A percentile compares a stretch with the other conserved stretches of the same genome.
phyloP scores from a whole-genome alignment of 352 stramenopile species.

The Pythium monospermum region DNA sequence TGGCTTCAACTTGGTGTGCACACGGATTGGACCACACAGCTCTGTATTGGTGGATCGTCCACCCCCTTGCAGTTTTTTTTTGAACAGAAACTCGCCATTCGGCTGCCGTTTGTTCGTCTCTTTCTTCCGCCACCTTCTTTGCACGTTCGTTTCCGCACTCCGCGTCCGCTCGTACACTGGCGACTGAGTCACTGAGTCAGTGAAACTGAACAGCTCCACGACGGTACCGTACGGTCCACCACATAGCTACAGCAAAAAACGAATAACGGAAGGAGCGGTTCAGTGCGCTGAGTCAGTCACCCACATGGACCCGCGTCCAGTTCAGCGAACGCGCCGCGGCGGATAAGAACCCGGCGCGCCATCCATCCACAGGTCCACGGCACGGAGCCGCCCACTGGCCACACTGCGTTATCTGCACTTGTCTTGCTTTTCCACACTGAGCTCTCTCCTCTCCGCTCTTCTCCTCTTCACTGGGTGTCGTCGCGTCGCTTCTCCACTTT shows the following conservation, averaged over 20 bases:
- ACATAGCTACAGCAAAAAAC: background rate
- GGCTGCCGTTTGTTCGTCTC: background rate
- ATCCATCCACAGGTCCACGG: too few relatives aligned
- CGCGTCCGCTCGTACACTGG: constrained; percentile 2
- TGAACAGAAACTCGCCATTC: too few relatives aligned
- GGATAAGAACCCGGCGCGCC: too few relatives aligned
- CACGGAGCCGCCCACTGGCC: constrained; percentile 6
- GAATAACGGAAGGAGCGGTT: too few relatives aligned
- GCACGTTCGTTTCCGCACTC: background rate
- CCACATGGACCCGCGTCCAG: constrained; percentile 6
- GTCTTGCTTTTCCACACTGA: too few relatives aligned
- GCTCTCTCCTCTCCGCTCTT: background rate
- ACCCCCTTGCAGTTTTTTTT: too few relatives aligned
- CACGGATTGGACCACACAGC: too few relatives aligned
- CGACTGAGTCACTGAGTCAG: constrained; percentile 3
- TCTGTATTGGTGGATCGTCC: too few relatives aligned
- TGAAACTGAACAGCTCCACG: background rate
- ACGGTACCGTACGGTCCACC: background rate
- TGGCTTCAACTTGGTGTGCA: too few relatives aligned
- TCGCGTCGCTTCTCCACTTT: background rate
- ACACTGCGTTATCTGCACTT: constrained; percentile 9
- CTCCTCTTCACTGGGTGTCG: too few relatives aligned
- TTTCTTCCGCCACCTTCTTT: background rate
- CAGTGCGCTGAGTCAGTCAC: constrained; percentile 2
- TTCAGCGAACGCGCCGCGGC: constrained; percentile 10